Evolutionary conservation across 2,329 filamentous ascomycete genomes (phyloP).

Genomic region (Cylindrodendrum hubeiense): DNA sequence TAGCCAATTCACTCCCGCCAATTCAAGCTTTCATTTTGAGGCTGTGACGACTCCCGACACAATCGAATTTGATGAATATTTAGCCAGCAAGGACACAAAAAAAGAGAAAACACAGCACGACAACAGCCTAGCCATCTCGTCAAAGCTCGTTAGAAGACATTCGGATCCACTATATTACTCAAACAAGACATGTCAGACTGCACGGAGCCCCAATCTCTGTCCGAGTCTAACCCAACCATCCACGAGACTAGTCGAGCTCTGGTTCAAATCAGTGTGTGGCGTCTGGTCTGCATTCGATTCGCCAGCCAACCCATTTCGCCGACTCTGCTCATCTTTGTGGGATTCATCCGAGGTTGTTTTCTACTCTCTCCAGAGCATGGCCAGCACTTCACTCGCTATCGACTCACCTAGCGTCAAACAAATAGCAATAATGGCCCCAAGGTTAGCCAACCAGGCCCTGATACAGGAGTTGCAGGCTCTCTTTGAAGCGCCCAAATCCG

Average conservation of each 20-base stretch:
- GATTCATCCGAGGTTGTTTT: slow-evolving; percentile 27
- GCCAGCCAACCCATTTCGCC: slow-evolving; percentile 32
- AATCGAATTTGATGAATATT: neutral
- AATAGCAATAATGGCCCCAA: slow-evolving; percentile 28
- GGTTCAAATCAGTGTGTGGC: slow-evolving; percentile 39
- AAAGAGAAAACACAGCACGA: neutral
- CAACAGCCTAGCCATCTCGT: neutral
- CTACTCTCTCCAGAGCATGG: slow-evolving; percentile 40
- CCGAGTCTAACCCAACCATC: slow-evolving; percentile 34
- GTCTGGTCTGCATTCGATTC: slow-evolving; percentile 40
- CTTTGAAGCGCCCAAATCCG: slow-evolving; percentile 29
- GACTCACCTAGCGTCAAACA: slow-evolving; percentile 32
- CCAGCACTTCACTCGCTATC: slow-evolving; percentile 28
- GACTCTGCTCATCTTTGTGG: slow-evolving; percentile 31
- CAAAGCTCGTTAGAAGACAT: neutral
- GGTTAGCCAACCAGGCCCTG: slow-evolving; percentile 34
- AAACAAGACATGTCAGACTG: no score
- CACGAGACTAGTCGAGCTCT: slow-evolving; percentile 30
- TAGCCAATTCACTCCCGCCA: neutral
- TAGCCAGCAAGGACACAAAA: neutral
- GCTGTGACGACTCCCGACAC: neutral
- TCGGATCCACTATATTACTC: no score
- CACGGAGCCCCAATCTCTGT: slow-evolving; percentile 14
- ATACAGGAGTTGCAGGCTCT: slow-evolving; percentile 31
- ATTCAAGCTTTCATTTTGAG: neutral